A percentile compares a stretch with the other conserved stretches of the same genome.
These are phyloP conservation scores for Cicer yamashitae DNA, from an alignment of 306 rosid genomes.

Conservation along the genomic window DNA sequence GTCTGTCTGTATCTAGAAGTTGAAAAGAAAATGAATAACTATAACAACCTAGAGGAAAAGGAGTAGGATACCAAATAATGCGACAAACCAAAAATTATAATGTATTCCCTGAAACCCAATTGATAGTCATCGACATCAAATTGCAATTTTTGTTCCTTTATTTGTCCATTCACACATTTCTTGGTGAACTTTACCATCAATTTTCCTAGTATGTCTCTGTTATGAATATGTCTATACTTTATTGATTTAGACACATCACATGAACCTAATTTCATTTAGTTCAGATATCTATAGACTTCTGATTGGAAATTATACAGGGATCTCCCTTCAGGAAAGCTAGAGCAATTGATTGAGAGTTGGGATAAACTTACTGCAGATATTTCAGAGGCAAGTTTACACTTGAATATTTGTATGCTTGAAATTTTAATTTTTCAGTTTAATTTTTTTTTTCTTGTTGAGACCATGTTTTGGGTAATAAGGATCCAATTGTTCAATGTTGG, in stretches of 20 bases:
- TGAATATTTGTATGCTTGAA: slow-evolving; percentile 37
- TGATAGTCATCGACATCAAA: slow-evolving; percentile 23
- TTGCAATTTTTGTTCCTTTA: slow-evolving; percentile 22
- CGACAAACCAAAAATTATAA: neutral
- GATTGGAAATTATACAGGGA: slow-evolving; percentile 65
- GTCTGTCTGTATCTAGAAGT: slow-evolving; percentile 7
- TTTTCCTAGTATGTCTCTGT: slow-evolving; percentile 10
- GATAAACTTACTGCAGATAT: slow-evolving; percentile 60
- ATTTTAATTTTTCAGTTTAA: slow-evolving; percentile 11
- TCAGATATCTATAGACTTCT: slow-evolving; percentile 29
- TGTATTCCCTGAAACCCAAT: slow-evolving; percentile 2
- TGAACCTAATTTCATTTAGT: slow-evolving; percentile 15
- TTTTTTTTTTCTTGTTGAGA: neutral
- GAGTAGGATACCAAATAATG: slow-evolving; percentile 9
- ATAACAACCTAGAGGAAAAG: neutral
- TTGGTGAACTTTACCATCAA: neutral
- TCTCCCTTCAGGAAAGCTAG: slow-evolving; percentile 65
- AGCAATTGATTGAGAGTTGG: slow-evolving; percentile 75
- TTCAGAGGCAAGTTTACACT: slow-evolving; percentile 66
- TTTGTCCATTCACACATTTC: slow-evolving; percentile 25
- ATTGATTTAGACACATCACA: slow-evolving; percentile 33
- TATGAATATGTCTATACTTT: neutral
- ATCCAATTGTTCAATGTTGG: slow-evolving; percentile 17
- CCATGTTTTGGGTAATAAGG: slow-evolving; percentile 27
- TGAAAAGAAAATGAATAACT: slow-evolving; percentile 28